These are phyloP conservation scores for Aspergillus aculeatus DNA, from an alignment of 2,329 filamentous ascomycete species.

Conservation along the genomic window DNA sequence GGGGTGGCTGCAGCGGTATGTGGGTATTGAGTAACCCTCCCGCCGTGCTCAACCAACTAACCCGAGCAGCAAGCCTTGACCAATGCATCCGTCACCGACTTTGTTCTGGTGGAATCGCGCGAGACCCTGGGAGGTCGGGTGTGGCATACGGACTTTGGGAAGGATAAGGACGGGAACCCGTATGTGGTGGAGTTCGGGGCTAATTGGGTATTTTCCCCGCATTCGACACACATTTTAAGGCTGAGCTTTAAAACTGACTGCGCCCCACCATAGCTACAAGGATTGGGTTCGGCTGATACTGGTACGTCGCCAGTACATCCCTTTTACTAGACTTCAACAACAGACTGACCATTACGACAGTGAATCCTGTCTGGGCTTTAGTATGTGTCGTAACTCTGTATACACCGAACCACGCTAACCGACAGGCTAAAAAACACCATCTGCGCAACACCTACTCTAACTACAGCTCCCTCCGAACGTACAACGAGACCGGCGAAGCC, in stretches of 20 bases:
- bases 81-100: constrained; percentile 62
- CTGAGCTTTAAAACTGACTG: neutral
- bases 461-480: constrained; percentile 59
- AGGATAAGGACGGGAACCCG: constrained; percentile 50
- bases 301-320: too few relatives aligned
- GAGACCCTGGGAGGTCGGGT: constrained; percentile 63
- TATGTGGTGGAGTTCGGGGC: constrained; percentile 65
- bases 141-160: constrained; percentile 58
- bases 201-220: constrained; percentile 55
- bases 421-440: constrained; percentile 55
- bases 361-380: constrained; percentile 60
- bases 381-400: constrained; percentile 1
- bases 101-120: constrained; percentile 65
- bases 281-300: constrained; percentile 30
- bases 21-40: neutral
- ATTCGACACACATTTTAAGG: neutral
- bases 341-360: constrained; percentile 15
- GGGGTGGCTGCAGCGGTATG: constrained; percentile 61
- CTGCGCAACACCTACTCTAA: constrained; percentile 59
- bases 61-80: constrained; percentile 54
- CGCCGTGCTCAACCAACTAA: constrained; percentile 3
- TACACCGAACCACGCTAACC: neutral
- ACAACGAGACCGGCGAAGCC: constrained; percentile 56
- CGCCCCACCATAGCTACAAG: constrained; percentile 39
- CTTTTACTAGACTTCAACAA: too few relatives aligned